Percentiles rank a stretch among this genome's conserved stretches.
phyloP scores from a whole-genome alignment of 805 yeast species.

The Candida khao-thaluensis region DNA sequence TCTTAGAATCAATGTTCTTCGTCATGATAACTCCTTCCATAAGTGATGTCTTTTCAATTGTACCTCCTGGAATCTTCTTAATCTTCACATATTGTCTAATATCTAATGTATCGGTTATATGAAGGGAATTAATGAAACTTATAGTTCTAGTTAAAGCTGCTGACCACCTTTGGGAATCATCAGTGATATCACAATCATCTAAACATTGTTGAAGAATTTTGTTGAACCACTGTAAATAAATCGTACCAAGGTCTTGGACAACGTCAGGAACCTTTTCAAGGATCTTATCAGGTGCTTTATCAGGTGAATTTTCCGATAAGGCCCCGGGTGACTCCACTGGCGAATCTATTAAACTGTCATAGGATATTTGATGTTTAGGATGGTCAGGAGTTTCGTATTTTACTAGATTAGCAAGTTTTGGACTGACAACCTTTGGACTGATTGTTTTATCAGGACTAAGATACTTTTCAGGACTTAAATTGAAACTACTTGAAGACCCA shows the following conservation, averaged over 20 bases:
- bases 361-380: slow-evolving; percentile 12
- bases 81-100: slow-evolving; percentile 86
- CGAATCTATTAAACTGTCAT: slow-evolving; percentile 8
- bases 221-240: slow-evolving; percentile 46
- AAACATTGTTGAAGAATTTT: slow-evolving; percentile 58
- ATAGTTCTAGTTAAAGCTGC: slow-evolving; percentile 50
- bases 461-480: slow-evolving; percentile 3
- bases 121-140: slow-evolving; percentile 55
- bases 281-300: slow-evolving; percentile 1
- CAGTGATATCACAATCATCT: slow-evolving; percentile 54
- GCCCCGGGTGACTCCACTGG: background rate
- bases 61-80: slow-evolving; percentile 79
- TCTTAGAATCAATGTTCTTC: slow-evolving; percentile 72
- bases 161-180: slow-evolving; percentile 57
- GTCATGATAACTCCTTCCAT: slow-evolving; percentile 84
- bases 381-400: background rate
- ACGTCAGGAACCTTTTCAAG: background rate
- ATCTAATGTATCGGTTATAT: slow-evolving; percentile 74
- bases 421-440: no score
- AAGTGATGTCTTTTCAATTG: slow-evolving; percentile 54
- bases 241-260: slow-evolving; percentile 1
- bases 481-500: slow-evolving; percentile 4
- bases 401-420: no score
- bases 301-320: background rate
- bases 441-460: no score